Percentiles rank a stretch among this genome's conserved stretches.
phyloP scores from a whole-genome alignment of 495 filamentous ascomycete species.

The Echria macrotheca region DNA sequence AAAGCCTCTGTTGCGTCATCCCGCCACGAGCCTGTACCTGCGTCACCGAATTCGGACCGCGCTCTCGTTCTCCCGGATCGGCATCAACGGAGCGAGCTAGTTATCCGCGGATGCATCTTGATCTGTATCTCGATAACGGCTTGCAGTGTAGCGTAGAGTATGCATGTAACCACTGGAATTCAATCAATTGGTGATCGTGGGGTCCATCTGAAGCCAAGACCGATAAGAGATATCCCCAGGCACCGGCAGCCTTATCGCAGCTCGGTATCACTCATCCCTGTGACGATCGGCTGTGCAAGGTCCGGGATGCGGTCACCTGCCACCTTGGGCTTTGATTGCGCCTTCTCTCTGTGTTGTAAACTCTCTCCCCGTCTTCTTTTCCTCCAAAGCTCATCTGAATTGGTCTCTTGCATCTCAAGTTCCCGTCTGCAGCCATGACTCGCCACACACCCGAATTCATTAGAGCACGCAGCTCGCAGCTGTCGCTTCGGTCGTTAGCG shows the following conservation, averaged over 20 bases:
- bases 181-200: too few relatives aligned
- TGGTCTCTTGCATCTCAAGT: too few relatives aligned
- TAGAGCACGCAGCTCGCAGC: conserved; percentile 33
- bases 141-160: too few relatives aligned
- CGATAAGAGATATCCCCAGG: background rate
- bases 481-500: conserved; percentile 34
- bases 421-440: conserved; percentile 37
- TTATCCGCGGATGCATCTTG: too few relatives aligned
- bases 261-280: background rate
- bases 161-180: too few relatives aligned
- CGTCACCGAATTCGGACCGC: too few relatives aligned
- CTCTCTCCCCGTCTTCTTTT: background rate
- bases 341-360: background rate
- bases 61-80: too few relatives aligned
- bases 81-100: too few relatives aligned
- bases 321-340: background rate
- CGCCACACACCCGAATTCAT: conserved; percentile 38
- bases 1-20: too few relatives aligned
- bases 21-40: too few relatives aligned
- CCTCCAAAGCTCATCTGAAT: background rate
- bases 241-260: conserved; percentile 3
- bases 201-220: too few relatives aligned
- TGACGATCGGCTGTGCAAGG: conserved; percentile 1
- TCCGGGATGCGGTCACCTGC: background rate
- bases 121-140: too few relatives aligned